Percentiles rank a stretch among this genome's conserved stretches.
Evolutionary conservation across 129 eudicot genomes (phyloP).

Genomic region (Tagetes patula): DNA sequence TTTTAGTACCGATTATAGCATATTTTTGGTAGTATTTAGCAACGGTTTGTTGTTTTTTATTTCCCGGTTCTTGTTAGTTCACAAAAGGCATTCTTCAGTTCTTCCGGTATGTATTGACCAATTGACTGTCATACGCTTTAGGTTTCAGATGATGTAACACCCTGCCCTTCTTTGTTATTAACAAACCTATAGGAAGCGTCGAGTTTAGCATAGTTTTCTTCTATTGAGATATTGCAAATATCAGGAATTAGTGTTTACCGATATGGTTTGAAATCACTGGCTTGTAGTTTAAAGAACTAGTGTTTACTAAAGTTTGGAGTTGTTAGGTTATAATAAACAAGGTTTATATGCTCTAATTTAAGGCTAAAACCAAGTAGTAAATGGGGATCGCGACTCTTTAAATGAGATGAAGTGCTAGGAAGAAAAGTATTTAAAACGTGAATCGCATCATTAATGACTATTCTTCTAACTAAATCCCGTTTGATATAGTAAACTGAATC

Average conservation of each 20-base stretch:
- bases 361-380: neutral
- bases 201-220: neutral
- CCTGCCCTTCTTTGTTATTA: neutral
- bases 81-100: neutral
- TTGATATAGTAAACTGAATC: neutral
- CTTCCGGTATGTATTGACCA: neutral
- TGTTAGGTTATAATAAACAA: neutral
- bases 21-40: neutral
- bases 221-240: neutral
- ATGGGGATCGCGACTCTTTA: neutral
- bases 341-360: slow-evolving; percentile 4
- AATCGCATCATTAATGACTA: neutral
- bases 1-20: neutral
- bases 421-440: neutral
- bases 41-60: neutral
- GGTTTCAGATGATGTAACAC: neutral
- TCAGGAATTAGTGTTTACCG: neutral
- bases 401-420: neutral
- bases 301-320: neutral
- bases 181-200: neutral
- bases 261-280: neutral
- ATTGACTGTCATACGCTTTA: neutral
- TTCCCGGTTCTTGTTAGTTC: neutral
- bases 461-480: neutral
- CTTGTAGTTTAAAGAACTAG: neutral